Base-by-base conservation (phyloP, 2,329 filamentous ascomycete genomes). In the Rhytidhysteron rufulum region DNA sequence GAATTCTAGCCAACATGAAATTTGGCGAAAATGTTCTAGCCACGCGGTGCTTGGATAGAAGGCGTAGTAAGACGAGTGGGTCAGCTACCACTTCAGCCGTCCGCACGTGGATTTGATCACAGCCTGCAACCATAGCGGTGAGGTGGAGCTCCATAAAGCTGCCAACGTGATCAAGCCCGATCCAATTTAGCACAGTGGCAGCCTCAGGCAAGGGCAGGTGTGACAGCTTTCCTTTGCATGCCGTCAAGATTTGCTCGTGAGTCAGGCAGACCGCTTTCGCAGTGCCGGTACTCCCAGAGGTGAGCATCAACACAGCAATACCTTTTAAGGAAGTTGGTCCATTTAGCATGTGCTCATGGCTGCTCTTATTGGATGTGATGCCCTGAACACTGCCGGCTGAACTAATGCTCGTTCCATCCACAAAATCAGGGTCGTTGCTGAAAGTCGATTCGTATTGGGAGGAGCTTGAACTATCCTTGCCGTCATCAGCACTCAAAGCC, bases 121-220 rank as follows among this genome's bases (percentile, higher is more conserved):
- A 55, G 5, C 64, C 63, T 2, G 65, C 44, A 22, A 44, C 59
- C 33, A 78, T 50, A 1, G 76, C 72, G 11, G 69, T 68, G 0
- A 80, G 51, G 46, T 80, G 77, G 13, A 74, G 69, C 37, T 81
- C 73, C 1, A 65, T 58, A 2, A 82, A 55, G 42, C 59, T 69
- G 0, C 71, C 77, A 9, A 78, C 74, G 42, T 80, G 78, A 44
- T 80, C 76, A 6, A 79, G 55, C 0, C 66, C 66, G 11, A 76
- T 67, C 73, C 73, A 77, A 43, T 70, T 73, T 3, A 77, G 34
- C 22, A 61, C 49, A 4, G 45, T 31, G n/a, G 38, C 42, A 20
- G 45, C 18, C 19, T 22, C 31, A 21, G 38, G 29, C 34, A 47
- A 10, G 21, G 29, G 13, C 15, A 10, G 20, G 20, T 37, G 22